Conservation (phyloP, 148 eudicot genomes). For the Limonium bicolor region DNA sequence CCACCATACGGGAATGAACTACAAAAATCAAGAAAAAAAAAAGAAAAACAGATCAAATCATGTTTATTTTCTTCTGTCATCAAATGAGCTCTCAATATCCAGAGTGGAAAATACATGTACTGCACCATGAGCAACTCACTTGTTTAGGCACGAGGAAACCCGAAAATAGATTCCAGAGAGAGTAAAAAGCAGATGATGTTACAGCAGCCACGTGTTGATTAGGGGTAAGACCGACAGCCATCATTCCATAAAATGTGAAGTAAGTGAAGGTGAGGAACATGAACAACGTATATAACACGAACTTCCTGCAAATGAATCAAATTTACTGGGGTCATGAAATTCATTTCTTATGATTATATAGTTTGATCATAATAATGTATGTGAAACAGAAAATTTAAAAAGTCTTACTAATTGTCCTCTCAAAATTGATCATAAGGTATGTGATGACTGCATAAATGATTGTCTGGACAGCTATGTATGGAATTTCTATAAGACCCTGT, state of each 20-base stretch:
- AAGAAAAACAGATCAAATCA: neutral
- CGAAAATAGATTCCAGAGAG: conserved; percentile 80
- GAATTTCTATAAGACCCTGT: conserved; percentile 81
- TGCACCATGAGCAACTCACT: conserved; percentile 43
- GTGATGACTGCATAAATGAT: conserved; percentile 53
- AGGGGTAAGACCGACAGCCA: conserved; percentile 78
- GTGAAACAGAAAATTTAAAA: neutral
- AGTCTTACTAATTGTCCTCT: conserved; percentile 40
- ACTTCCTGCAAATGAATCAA: conserved; percentile 44
- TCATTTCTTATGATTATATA: no score
- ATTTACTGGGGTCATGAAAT: neutral
- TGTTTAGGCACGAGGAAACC: conserved; percentile 74
- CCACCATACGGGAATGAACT: conserved; percentile 89
- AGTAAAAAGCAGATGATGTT: conserved; percentile 69
- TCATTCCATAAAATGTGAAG: conserved; percentile 91
- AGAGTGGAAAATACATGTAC: neutral
- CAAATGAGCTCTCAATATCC: neutral
- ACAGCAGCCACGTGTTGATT: conserved; percentile 59
- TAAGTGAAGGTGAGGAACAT: conserved; percentile 84
- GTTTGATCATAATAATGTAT: neutral
- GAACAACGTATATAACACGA: conserved; percentile 42
- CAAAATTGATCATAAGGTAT: conserved; percentile 77
- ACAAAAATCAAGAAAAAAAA: conserved; percentile 1
- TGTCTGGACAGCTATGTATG: conserved; percentile 55
- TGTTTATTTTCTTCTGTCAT: no score